A percentile compares a stretch with the other conserved stretches of the same genome.
These are phyloP conservation scores for Metarhizium brunneum DNA, from an alignment of 2,329 filamentous ascomycete species.

Conservation along the genomic window DNA sequence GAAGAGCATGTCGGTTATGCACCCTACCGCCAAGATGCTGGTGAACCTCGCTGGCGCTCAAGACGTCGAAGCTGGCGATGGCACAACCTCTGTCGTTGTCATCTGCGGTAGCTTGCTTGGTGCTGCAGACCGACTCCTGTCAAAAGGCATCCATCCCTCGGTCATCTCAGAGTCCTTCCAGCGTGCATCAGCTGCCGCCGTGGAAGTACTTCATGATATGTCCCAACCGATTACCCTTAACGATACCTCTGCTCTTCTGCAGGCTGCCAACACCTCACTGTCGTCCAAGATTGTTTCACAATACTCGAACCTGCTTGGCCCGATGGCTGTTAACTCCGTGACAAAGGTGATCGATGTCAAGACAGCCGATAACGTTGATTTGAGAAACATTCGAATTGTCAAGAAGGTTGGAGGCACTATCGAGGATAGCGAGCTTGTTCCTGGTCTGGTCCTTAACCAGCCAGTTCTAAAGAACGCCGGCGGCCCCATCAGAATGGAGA, in stretches of 20 bases:
- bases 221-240: slow-evolving; percentile 83
- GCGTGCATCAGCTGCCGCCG: slow-evolving; percentile 79
- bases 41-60: slow-evolving; percentile 95
- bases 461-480: slow-evolving; percentile 88
- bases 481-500: slow-evolving; percentile 88
- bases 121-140: slow-evolving; percentile 82
- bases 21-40: slow-evolving; percentile 98
- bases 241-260: slow-evolving; percentile 83
- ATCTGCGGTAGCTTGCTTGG: slow-evolving; percentile 92
- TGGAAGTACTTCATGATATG: slow-evolving; percentile 88
- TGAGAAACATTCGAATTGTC: slow-evolving; percentile 92
- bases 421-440: slow-evolving; percentile 95
- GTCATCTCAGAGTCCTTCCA: slow-evolving; percentile 98
- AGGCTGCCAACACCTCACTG: slow-evolving; percentile 92
- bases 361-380: slow-evolving; percentile 91
- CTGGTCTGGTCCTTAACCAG: slow-evolving; percentile 88
- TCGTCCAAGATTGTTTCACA: slow-evolving; percentile 98
- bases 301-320: slow-evolving; percentile 88
- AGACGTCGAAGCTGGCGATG: slow-evolving; percentile 96
- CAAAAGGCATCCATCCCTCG: slow-evolving; percentile 93
- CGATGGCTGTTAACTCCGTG: slow-evolving; percentile 96
- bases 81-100: slow-evolving; percentile 95
- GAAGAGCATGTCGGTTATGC: slow-evolving; percentile 98
- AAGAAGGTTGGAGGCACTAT: slow-evolving; percentile 98
- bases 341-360: slow-evolving; percentile 92